Base-by-base conservation (phyloP, 306 rosid species). In the Cucumis cinereus region DNA sequence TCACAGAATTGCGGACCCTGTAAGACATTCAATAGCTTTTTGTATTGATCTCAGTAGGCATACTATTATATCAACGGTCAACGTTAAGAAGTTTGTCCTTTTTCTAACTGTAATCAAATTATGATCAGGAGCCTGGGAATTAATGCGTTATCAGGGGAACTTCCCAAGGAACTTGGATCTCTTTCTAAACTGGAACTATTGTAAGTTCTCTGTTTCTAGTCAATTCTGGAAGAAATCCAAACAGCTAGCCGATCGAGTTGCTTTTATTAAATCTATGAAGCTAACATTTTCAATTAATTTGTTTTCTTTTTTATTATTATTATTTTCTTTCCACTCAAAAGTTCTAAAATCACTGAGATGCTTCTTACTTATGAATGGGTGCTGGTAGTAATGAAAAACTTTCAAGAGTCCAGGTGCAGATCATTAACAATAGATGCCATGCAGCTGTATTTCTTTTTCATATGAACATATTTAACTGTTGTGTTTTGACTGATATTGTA, bases 141-240 rank as follows among this genome's bases (percentile, higher is more conserved):
- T 69, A 93, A 93, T 82, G 77, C 87, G 47, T 79, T 91, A 17
- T 91, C 97, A 24, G 92, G 98, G 57, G 84, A 80, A 84, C 83
- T 91, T 77, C 98, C 98, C 1, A 89, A 84, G 82, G 96, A 88
- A 78, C 77, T 93, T 38, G 90, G 93, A 73, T 54, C 81, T 43
- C 97, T 90, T 38, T 83, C 89, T 5, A 75, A 83, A 20, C 62
- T 93, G 70, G 7, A 0, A 43, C 0, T 15, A 60, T 41, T 93
- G 97, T 93, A 85, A 52, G 97, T 80, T 75, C 16, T 41, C n/a
- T 76, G 6, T 55, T 53, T 23, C 64, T 69, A 40, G 40, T 38
- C 20, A 11, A 68, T 5, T 64, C 17, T 40, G 33, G 12, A 15
- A 17, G 40, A 33, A 15, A 16, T n/a, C 19, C 4, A n/a, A 38